Percentiles rank a stretch among this genome's conserved stretches.
These are phyloP conservation scores for Microbotryum saponariae DNA, from an alignment of 1,284 basidiomycete genomes.

Conservation along the genomic window DNA sequence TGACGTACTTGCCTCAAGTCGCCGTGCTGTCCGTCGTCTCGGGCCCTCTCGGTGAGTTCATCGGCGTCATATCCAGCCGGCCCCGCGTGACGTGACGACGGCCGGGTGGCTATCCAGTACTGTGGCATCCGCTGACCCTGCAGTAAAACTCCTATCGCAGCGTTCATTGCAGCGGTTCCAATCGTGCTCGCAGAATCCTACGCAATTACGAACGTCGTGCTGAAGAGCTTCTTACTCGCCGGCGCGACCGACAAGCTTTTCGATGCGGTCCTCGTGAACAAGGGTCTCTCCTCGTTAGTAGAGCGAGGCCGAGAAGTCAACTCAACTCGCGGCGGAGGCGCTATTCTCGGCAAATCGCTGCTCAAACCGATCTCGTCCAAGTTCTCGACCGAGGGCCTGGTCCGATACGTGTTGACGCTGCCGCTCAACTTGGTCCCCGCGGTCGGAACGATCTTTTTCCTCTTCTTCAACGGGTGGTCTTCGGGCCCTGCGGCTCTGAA, in stretches of 20 bases:
- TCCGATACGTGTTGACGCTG: slow-evolving; percentile 51
- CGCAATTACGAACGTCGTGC: slow-evolving; percentile 47
- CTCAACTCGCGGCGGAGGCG: slow-evolving; percentile 36
- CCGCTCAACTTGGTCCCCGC: slow-evolving; percentile 61
- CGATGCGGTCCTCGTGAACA: slow-evolving; percentile 40
- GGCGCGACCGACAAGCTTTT: slow-evolving; percentile 45
- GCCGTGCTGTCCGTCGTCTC: slow-evolving; percentile 57
- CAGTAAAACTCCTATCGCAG: no score
- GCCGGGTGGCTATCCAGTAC: neutral
- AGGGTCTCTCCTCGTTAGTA: slow-evolving; percentile 43
- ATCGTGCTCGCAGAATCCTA: slow-evolving; percentile 46
- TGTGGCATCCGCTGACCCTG: neutral
- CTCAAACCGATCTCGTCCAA: slow-evolving; percentile 41
- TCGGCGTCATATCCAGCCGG: neutral
- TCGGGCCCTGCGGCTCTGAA: slow-evolving; percentile 48
- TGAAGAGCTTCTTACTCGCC: slow-evolving; percentile 48
- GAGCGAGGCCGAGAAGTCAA: slow-evolving; percentile 42
- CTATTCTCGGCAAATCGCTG: slow-evolving; percentile 42
- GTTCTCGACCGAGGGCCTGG: slow-evolving; percentile 31
- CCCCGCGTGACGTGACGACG: neutral
- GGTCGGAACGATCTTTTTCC: slow-evolving; percentile 58
- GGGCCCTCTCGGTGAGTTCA: slow-evolving; percentile 49
- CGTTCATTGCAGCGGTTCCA: slow-evolving; percentile 43
- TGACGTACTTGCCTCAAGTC: slow-evolving; percentile 62
- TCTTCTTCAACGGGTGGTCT: slow-evolving; percentile 32